Evolutionary conservation across 2,329 filamentous ascomycete genomes (phyloP).

Genomic region (Fusarium zealandicum): DNA sequence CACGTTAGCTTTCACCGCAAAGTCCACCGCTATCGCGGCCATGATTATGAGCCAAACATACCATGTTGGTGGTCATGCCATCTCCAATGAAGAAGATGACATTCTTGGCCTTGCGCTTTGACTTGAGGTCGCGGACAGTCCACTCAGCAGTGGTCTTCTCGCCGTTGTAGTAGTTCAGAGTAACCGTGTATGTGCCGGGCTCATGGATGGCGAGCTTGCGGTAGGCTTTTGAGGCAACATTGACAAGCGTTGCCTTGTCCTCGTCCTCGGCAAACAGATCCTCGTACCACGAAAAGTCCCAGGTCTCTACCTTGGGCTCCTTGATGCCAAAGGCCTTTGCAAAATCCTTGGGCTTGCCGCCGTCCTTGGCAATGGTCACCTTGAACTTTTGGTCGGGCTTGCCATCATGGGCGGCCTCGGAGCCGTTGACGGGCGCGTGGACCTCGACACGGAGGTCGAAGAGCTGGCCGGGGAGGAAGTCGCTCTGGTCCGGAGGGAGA

Average conservation of each 20-base stretch:
- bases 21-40: neutral
- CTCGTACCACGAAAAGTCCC: slow-evolving; percentile 87
- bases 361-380: slow-evolving; percentile 74
- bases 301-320: slow-evolving; percentile 78
- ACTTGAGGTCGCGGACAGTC: slow-evolving; percentile 74
- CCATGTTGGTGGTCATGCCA: slow-evolving; percentile 77
- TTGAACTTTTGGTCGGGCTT: slow-evolving; percentile 78
- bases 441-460: slow-evolving; percentile 87
- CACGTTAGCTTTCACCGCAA: slow-evolving; percentile 11
- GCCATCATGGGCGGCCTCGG: slow-evolving; percentile 74
- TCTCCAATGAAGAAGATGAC: slow-evolving; percentile 85
- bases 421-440: slow-evolving; percentile 81
- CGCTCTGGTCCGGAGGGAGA: slow-evolving; percentile 70
- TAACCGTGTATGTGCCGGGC: slow-evolving; percentile 80
- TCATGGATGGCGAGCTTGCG: slow-evolving; percentile 77
- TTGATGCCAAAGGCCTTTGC: slow-evolving; percentile 72
- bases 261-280: slow-evolving; percentile 81
- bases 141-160: slow-evolving; percentile 77
- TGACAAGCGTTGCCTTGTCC: slow-evolving; percentile 73
- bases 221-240: slow-evolving; percentile 82
- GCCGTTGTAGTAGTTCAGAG: slow-evolving; percentile 76
- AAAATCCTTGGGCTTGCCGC: slow-evolving; percentile 59
- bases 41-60: slow-evolving; percentile 29
- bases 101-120: slow-evolving; percentile 80
- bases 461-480: slow-evolving; percentile 83